Conservation (phyloP, 2,329 filamentous ascomycete species). For the Aspergillus clavatus region DNA sequence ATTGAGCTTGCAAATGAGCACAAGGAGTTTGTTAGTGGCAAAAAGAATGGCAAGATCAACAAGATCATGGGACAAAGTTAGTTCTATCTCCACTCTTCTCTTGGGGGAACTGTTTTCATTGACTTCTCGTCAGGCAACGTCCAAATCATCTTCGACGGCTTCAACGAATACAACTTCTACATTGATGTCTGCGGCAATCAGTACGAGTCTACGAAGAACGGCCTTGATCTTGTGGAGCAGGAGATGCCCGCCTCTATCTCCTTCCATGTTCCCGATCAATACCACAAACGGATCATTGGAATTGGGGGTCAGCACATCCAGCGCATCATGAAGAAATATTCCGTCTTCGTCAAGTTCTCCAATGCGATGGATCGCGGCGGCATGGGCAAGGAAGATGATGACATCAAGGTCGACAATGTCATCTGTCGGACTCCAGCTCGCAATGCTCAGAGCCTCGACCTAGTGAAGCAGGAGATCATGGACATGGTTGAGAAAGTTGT, state of each 20-base stretch:
- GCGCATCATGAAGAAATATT: conserved; percentile 99
- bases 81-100: too few species aligned
- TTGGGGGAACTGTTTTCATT: too few species aligned
- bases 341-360: conserved; percentile 98
- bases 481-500: conserved; percentile 97
- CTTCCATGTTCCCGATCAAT: conserved; percentile 97
- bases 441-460: conserved; percentile 92
- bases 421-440: conserved; percentile 96
- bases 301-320: conserved; percentile 98
- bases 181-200: conserved; percentile 92
- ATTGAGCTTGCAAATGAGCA: conserved; percentile 98
- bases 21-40: conserved; percentile 98
- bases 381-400: conserved; percentile 91
- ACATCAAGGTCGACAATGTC: conserved; percentile 97
- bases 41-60: conserved; percentile 99
- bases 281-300: conserved; percentile 98
- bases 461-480: conserved; percentile 98
- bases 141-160: conserved; percentile 97
- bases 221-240: conserved; percentile 87
- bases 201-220: conserved; percentile 92
- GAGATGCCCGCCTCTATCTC: conserved; percentile 99
- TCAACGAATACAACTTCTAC: conserved; percentile 99
- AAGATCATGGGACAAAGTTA: conserved; percentile 98
- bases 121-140: conserved; percentile 63
- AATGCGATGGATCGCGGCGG: conserved; percentile 97